Evolutionary conservation across 1,284 basidiomycete genomes (phyloP).

Genomic region (Ceratobasidium sp.): DNA sequence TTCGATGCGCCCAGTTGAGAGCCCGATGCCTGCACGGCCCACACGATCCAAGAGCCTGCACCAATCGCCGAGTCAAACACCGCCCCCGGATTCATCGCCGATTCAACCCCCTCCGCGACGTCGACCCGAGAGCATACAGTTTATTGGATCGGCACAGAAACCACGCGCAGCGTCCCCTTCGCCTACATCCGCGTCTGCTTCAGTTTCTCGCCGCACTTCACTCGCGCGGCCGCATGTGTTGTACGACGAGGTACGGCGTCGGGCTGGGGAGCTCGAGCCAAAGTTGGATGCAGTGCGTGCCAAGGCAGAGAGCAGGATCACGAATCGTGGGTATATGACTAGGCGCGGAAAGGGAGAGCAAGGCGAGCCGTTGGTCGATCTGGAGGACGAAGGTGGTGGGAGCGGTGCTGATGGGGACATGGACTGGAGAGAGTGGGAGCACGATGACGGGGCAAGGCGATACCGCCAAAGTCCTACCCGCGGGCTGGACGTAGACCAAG

Average conservation of each 20-base stretch:
- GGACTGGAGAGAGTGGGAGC: slow-evolving; percentile 37
- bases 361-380: slow-evolving; percentile 25
- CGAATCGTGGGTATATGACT: slow-evolving; percentile 26
- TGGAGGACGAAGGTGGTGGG: slow-evolving; percentile 14
- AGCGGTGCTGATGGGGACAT: slow-evolving; percentile 8
- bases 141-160: slow-evolving; percentile 12
- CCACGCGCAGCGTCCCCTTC: slow-evolving; percentile 5
- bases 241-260: slow-evolving; percentile 34
- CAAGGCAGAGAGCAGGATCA: slow-evolving; percentile 24
- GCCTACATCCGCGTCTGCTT: background rate
- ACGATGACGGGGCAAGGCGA: slow-evolving; percentile 22
- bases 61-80: slow-evolving; percentile 35
- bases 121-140: slow-evolving; percentile 31
- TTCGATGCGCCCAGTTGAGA: background rate
- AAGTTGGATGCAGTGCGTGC: slow-evolving; percentile 30
- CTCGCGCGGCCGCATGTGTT: slow-evolving; percentile 22
- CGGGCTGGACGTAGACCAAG: slow-evolving; percentile 15
- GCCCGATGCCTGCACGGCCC: slow-evolving; percentile 17
- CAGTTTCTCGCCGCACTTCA: slow-evolving; percentile 29
- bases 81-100: slow-evolving; percentile 19
- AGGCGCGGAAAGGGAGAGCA: slow-evolving; percentile 28
- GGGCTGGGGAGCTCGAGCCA: slow-evolving; percentile 33
- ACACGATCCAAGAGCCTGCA: slow-evolving; percentile 32
- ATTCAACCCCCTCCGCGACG: slow-evolving; percentile 30
- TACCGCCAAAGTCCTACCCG: slow-evolving; percentile 27